Evolutionary conservation across 2,329 filamentous ascomycete genomes (phyloP).

Genomic region (Sclerotinia subarctica): DNA sequence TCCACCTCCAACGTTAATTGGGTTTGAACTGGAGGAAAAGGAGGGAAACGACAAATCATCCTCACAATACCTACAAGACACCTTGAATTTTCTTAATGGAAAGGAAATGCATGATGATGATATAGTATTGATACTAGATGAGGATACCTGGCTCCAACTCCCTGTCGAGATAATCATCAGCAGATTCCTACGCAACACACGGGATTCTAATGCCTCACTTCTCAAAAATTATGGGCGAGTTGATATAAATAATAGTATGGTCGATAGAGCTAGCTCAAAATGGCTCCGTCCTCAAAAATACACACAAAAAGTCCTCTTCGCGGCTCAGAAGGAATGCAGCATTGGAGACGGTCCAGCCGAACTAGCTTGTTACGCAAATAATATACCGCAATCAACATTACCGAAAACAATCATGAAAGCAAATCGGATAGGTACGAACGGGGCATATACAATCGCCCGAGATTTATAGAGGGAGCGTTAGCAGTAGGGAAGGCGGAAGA

Average conservation of each 20-base stretch:
- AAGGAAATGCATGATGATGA: conserved; percentile 51
- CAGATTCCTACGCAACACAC: conserved; percentile 50
- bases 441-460: conserved; percentile 42
- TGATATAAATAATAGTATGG: background rate
- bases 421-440: conserved; percentile 42
- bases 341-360: conserved; percentile 42
- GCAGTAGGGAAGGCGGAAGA: conserved; percentile 51
- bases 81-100: conserved; percentile 45
- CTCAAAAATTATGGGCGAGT: conserved; percentile 28
- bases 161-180: conserved; percentile 54
- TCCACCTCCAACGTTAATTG: conserved; percentile 54
- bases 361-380: conserved; percentile 47
- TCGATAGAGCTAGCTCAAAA: background rate
- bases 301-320: conserved; percentile 54
- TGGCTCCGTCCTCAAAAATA: conserved; percentile 40
- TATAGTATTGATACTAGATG: conserved; percentile 54
- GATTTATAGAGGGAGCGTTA: conserved; percentile 48
- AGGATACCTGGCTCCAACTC: conserved; percentile 54
- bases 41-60: conserved; percentile 8
- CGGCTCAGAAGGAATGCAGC: conserved; percentile 50
- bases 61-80: conserved; percentile 23
- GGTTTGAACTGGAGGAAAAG: conserved; percentile 35
- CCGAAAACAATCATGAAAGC: conserved; percentile 48
- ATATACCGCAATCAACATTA: conserved; percentile 50
- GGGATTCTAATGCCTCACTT: conserved; percentile 47